These are phyloP conservation scores for Trichoderma asperellum DNA, from an alignment of 2,329 filamentous ascomycete genomes.

Conservation along the genomic window DNA sequence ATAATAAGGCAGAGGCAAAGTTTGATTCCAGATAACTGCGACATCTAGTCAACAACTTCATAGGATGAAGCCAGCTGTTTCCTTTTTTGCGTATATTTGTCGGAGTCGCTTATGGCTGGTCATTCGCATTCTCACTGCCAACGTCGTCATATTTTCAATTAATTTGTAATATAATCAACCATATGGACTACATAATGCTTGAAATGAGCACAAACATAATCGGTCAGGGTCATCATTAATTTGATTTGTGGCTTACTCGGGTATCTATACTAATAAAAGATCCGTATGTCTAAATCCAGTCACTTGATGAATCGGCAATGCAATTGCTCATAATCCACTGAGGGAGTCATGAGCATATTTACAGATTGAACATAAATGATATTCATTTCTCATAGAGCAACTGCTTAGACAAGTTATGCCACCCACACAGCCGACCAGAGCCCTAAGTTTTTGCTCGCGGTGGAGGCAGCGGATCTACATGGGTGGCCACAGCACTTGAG, in stretches of 20 bases:
- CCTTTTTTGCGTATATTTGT: not conserved
- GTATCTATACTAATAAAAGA: not conserved
- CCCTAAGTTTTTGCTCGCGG: conserved; percentile 27
- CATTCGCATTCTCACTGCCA: not conserved
- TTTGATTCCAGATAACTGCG: not conserved
- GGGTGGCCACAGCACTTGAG: not conserved
- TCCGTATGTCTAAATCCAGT: not conserved
- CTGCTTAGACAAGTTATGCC: conserved; percentile 1
- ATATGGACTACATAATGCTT: not conserved
- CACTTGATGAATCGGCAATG: not conserved
- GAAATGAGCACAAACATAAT: not conserved
- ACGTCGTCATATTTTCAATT: not conserved
- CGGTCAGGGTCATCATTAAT: not conserved
- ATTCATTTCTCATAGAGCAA: conserved; percentile 5
- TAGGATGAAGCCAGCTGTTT: not conserved
- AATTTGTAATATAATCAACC: not conserved
- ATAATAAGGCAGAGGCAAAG: not conserved
- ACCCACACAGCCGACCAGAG: conserved; percentile 1
- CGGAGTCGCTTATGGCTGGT: not conserved
- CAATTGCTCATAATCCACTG: not conserved
- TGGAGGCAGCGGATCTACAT: conserved; percentile 13
- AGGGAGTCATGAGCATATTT: not conserved
- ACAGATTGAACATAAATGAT: not conserved
- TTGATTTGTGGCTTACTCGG: not conserved
- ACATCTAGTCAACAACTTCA: not conserved